Base-by-base conservation (phyloP, 2,329 filamentous ascomycete species). In the Hypomyces rosellus region DNA sequence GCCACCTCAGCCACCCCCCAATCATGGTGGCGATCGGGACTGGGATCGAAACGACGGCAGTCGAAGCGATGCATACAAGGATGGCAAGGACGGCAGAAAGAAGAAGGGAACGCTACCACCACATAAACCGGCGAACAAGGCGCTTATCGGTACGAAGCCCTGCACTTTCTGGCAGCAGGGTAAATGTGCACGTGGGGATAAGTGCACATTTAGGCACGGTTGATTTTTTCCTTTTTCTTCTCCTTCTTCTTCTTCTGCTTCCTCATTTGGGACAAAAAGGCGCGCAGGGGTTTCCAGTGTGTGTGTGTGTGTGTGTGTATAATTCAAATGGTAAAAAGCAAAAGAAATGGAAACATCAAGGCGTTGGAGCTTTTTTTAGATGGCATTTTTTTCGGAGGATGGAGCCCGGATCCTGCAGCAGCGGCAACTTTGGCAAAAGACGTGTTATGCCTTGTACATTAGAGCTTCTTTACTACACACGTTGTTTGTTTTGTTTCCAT, bases 161-260 rank as follows among this genome's bases (percentile, higher is more conserved):
- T 89, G 86, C 65, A 77, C 77, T 16, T 89, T 88, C 65, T 89
- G 75, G 74, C 75, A 80, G 51, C 80, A 86, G 62, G 85, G 85
- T 13, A 84, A 83, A 62, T 89, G 86, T 67, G 81, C 80, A 6
- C 84, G 88, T 63, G 86, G 86, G 18, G 83, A 85, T 34, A 82
- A 82, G 60, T 89, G 86, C 69, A 88, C 85, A 2, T 89, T 85
- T 65, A 76, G 85, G 50, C 86, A 89, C 61, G 83, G 87, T 45
- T 70, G 50, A 30, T 16, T 13, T 38, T 5, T 18, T 20, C 5
- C 20, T 5, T 20, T 20, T 20, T n/a, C n/a, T 20, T 20, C 20
- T 20, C 5, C 20, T 20, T 20, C 20, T 20, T 3, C 20, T 20
- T 3, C 18, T 20, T 16, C 34, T n/a, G 4, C 6, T 11, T 30